These are phyloP conservation scores for Themeda triandra DNA, from an alignment of 176 grass and related monocot species.

Conservation along the genomic window DNA sequence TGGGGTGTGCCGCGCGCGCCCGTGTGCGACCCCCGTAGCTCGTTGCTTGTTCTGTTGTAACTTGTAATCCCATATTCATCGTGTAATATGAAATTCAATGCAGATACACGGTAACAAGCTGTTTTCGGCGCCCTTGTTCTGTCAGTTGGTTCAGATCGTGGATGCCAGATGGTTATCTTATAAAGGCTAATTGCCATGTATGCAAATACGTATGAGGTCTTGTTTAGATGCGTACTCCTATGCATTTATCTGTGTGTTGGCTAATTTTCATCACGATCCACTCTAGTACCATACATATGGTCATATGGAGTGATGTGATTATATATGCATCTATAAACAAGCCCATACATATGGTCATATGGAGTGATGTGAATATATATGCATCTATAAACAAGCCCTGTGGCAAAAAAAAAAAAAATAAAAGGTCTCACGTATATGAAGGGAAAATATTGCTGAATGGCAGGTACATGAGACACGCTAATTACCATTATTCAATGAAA, in stretches of 20 bases:
- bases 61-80: neutral
- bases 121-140: neutral
- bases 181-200: neutral
- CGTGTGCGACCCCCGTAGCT: neutral
- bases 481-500: neutral
- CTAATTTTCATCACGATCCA: neutral
- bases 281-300: neutral
- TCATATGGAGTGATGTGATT: neutral
- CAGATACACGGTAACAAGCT: neutral
- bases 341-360: neutral
- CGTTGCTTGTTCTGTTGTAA: conserved; percentile 1
- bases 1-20: neutral
- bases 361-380: no score
- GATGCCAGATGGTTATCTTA: neutral
- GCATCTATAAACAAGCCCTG: no score
- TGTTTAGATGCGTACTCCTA: no score
- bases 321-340: no score
- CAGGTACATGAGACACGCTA: neutral
- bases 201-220: neutral
- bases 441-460: neutral
- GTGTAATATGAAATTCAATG: neutral
- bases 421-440: neutral
- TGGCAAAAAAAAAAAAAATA: no score
- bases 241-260: neutral
- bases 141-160: neutral